phyloP scores from a whole-genome alignment of 371 early-diverging fungal genomes.

The Smittium mucronatum region DNA sequence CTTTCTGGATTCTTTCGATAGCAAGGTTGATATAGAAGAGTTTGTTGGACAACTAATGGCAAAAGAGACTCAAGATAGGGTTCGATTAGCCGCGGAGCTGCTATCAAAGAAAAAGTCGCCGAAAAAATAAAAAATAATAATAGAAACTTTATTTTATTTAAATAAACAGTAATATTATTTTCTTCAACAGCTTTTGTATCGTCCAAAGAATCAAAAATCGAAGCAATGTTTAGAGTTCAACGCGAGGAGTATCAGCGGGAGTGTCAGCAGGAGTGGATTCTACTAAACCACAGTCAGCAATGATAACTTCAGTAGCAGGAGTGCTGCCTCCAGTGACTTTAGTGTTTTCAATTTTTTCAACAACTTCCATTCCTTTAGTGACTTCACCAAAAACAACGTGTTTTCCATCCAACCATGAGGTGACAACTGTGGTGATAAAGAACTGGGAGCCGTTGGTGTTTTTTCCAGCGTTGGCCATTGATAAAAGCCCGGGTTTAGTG shows the following conservation, averaged over 20 bases:
- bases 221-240: slow-evolving; percentile 4
- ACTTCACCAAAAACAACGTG: slow-evolving; percentile 99
- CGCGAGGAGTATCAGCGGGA: not conserved
- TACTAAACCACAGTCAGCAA: slow-evolving; percentile 29
- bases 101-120: slow-evolving; percentile 13
- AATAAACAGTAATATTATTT: too few relatives aligned
- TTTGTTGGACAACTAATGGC: slow-evolving; percentile 18
- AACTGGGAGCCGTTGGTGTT: slow-evolving; percentile 98
- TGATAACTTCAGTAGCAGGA: slow-evolving; percentile 24
- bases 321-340: slow-evolving; percentile 20
- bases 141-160: slow-evolving; percentile 10
- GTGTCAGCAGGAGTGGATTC: not conserved
- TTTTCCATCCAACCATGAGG: slow-evolving; percentile 93
- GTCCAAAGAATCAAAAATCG: too few relatives aligned
- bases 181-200: too few relatives aligned
- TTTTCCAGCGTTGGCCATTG: slow-evolving; percentile 91
- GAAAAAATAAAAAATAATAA: slow-evolving; percentile 11
- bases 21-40: slow-evolving; percentile 15
- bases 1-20: slow-evolving; percentile 19
- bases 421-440: slow-evolving; percentile 42
- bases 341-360: slow-evolving; percentile 57
- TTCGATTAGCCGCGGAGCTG: too few relatives aligned
- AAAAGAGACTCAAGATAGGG: slow-evolving; percentile 13
- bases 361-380: slow-evolving; percentile 67
- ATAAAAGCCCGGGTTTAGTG: slow-evolving; percentile 57